Conservation (phyloP, 2,329 filamentous ascomycete species). For the Talaromyces sp. region DNA sequence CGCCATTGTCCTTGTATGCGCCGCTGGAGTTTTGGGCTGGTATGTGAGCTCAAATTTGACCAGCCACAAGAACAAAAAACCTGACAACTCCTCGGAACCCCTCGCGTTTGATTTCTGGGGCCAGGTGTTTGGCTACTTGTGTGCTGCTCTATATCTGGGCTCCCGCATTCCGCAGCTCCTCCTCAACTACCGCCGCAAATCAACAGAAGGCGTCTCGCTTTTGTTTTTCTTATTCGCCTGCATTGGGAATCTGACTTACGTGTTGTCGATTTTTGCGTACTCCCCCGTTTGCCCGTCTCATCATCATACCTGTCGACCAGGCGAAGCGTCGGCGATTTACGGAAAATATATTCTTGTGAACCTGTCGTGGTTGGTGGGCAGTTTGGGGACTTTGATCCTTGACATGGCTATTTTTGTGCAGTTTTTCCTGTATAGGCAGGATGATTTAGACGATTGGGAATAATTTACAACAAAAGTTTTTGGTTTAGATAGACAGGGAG, state of each 20-base stretch:
- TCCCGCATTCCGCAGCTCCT: slow-evolving; percentile 85
- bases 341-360: slow-evolving; percentile 82
- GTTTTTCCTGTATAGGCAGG: slow-evolving; percentile 74
- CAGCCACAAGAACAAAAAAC: slow-evolving; percentile 15
- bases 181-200: slow-evolving; percentile 87
- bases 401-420: slow-evolving; percentile 85
- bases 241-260: slow-evolving; percentile 89
- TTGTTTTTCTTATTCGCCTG: slow-evolving; percentile 97
- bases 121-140: slow-evolving; percentile 91
- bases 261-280: slow-evolving; percentile 85
- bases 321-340: slow-evolving; percentile 65
- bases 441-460: slow-evolving; percentile 13
- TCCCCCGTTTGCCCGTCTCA: slow-evolving; percentile 61
- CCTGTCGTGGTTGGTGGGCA: slow-evolving; percentile 83
- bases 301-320: slow-evolving; percentile 51
- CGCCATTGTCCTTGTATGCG: slow-evolving; percentile 74
- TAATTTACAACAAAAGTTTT: background rate
- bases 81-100: slow-evolving; percentile 12
- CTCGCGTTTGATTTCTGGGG: slow-evolving; percentile 70
- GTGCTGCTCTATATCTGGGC: slow-evolving; percentile 81
- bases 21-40: slow-evolving; percentile 81
- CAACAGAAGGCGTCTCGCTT: slow-evolving; percentile 86
- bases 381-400: slow-evolving; percentile 77
- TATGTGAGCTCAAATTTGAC: slow-evolving; percentile 56
- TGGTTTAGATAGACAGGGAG: background rate